phyloP scores from a whole-genome alignment of 2,329 filamentous ascomycete species.

The Rhynchosporium secalis region DNA sequence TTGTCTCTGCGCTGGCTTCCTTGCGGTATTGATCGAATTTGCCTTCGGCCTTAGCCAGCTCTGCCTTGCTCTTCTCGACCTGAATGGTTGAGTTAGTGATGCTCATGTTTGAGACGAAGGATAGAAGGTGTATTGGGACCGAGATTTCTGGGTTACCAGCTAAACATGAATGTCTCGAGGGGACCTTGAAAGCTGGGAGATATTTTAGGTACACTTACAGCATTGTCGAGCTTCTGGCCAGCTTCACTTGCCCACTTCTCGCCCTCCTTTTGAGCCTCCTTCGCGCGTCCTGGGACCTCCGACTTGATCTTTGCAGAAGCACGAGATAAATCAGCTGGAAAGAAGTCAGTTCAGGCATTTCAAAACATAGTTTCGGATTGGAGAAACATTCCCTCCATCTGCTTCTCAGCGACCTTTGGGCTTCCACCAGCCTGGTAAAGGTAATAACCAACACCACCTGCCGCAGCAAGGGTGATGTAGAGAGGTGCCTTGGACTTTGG shows the following conservation, averaged over 20 bases:
- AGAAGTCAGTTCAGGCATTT: slow-evolving; percentile 18
- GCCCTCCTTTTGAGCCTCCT: slow-evolving; percentile 64
- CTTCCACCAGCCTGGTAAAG: slow-evolving; percentile 83
- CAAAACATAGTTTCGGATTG: background rate
- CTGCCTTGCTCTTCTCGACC: slow-evolving; percentile 62
- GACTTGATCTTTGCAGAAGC: slow-evolving; percentile 66
- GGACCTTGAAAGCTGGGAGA: background rate
- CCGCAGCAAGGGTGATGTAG: slow-evolving; percentile 61
- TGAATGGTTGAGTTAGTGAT: slow-evolving; percentile 40
- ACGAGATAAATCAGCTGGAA: slow-evolving; percentile 73
- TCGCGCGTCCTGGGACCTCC: slow-evolving; percentile 62
- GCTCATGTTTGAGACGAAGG: background rate
- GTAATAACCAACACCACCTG: slow-evolving; percentile 79
- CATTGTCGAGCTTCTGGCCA: slow-evolving; percentile 66
- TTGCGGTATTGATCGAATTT: slow-evolving; percentile 60
- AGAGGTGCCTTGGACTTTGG: slow-evolving; percentile 43
- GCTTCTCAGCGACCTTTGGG: slow-evolving; percentile 79
- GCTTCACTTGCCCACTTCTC: slow-evolving; percentile 61
- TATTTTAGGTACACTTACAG: slow-evolving; percentile 53
- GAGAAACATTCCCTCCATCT: slow-evolving; percentile 71
- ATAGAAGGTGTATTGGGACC: background rate
- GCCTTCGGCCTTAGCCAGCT: slow-evolving; percentile 61
- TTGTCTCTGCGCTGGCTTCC: slow-evolving; percentile 61
- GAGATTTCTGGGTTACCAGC: background rate
- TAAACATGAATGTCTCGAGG: background rate